Evolutionary conservation across 106 monocot genomes (phyloP).

Genomic region (Dendrobium officinale): DNA sequence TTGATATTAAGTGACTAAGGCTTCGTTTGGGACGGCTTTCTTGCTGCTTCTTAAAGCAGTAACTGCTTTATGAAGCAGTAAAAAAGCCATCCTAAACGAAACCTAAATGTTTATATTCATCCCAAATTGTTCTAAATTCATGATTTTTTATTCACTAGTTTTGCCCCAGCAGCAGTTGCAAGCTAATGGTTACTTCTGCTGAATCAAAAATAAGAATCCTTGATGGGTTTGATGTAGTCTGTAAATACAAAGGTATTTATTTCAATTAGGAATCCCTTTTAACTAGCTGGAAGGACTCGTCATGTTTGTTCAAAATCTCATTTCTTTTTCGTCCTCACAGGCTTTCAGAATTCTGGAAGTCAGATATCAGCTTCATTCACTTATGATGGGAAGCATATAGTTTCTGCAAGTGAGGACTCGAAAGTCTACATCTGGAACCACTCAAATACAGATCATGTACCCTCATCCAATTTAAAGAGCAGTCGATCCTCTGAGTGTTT

Average conservation of each 20-base stretch:
- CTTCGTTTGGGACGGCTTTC: too few species aligned
- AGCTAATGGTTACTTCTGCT: conserved; percentile 32
- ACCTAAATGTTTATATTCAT: neutral
- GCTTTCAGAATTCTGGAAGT: conserved; percentile 22
- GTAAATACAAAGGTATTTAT: conserved; percentile 35
- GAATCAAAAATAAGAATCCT: conserved; percentile 34
- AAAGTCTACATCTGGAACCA: conserved; percentile 46
- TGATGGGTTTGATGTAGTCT: conserved; percentile 22
- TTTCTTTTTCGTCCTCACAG: conserved; percentile 8
- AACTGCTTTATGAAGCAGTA: too few species aligned
- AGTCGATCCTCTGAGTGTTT: conserved; percentile 27
- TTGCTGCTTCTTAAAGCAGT: too few species aligned
- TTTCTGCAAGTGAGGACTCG: conserved; percentile 40
- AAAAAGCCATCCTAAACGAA: too few species aligned
- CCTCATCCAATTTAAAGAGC: conserved; percentile 7
- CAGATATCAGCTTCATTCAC: conserved; percentile 45
- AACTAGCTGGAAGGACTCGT: neutral
- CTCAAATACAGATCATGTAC: conserved; percentile 14
- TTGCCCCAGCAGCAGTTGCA: conserved; percentile 16
- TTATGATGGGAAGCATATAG: conserved; percentile 38
- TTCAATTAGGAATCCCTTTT: conserved; percentile 1
- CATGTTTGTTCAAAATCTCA: neutral
- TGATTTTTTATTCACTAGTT: conserved; percentile 12
- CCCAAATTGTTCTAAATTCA: conserved; percentile 3
- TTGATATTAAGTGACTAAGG: neutral